Evolutionary conservation across 148 eudicot species (phyloP).

Genomic region (Amaranthus cruentus): DNA sequence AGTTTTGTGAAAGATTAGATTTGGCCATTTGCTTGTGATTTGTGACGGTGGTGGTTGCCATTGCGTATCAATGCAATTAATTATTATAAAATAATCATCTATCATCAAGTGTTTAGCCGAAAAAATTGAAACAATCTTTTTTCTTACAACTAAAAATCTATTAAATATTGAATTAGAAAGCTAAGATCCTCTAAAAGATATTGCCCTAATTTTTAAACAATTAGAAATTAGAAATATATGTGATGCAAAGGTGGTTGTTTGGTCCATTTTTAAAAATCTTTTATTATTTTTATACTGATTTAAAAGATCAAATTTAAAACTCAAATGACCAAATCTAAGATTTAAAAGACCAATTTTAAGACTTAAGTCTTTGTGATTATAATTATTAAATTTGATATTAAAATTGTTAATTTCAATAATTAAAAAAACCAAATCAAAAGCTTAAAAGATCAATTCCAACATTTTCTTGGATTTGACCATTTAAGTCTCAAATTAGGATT

Average conservation of each 20-base stretch:
- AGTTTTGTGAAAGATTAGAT: not conserved
- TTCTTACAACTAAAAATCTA: not conserved
- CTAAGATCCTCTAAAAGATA: not conserved
- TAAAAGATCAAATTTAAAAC: too few relatives aligned
- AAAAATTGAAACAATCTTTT: not conserved
- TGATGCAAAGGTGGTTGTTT: slow-evolving; percentile 6
- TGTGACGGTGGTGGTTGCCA: slow-evolving; percentile 10
- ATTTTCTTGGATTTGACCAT: too few relatives aligned
- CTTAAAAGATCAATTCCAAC: too few relatives aligned
- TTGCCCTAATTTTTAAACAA: too few relatives aligned
- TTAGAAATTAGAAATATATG: not conserved
- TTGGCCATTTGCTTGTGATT: slow-evolving; percentile 1
- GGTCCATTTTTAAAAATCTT: not conserved
- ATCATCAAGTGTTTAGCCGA: not conserved
- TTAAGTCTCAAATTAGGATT: too few relatives aligned
- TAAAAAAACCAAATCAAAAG: too few relatives aligned
- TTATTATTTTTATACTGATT: too few relatives aligned
- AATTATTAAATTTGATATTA: too few relatives aligned
- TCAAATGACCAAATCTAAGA: too few relatives aligned
- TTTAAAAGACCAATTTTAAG: too few relatives aligned
- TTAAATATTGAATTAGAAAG: not conserved
- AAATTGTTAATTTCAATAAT: too few relatives aligned
- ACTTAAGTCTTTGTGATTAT: too few relatives aligned
- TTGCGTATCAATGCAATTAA: not conserved
- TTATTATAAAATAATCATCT: not conserved